phyloP scores from a whole-genome alignment of 352 stramenopile genomes.

The Globisporangium abappressorium region DNA sequence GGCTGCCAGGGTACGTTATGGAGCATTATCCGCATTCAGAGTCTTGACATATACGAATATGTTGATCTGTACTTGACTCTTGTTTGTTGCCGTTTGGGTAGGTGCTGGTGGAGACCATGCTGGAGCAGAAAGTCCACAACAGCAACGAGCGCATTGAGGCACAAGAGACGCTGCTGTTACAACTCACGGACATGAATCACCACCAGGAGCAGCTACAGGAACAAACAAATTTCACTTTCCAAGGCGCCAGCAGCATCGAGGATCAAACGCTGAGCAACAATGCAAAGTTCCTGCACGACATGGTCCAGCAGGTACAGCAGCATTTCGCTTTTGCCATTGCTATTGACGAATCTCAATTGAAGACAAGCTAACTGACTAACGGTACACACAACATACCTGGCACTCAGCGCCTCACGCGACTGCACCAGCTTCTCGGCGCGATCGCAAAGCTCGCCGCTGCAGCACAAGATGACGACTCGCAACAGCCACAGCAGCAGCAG shows the following conservation, averaged over 20 bases:
- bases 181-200: constrained; percentile 1
- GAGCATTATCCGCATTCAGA: too few relatives aligned
- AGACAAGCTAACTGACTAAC: background rate
- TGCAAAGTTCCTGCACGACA: constrained; percentile 42
- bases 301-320: constrained; percentile 54
- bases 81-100: constrained; percentile 1
- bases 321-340: background rate
- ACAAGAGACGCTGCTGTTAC: constrained; percentile 30
- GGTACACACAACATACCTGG: background rate
- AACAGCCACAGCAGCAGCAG: background rate
- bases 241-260: background rate
- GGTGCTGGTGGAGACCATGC: constrained; percentile 53
- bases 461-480: background rate
- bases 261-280: constrained; percentile 21
- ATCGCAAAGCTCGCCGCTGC: constrained; percentile 55
- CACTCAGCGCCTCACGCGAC: constrained; percentile 42
- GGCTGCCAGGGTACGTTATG: constrained; percentile 35
- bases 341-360: too few relatives aligned
- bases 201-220: background rate
- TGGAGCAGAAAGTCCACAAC: constrained; percentile 62
- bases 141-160: constrained; percentile 32
- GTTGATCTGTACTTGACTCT: background rate
- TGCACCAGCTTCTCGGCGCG: constrained; percentile 61
- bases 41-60: background rate
- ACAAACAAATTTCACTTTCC: background rate